Evolutionary conservation across 345 rosid genomes (phyloP).

Genomic region (Aquilaria malaccensis): DNA sequence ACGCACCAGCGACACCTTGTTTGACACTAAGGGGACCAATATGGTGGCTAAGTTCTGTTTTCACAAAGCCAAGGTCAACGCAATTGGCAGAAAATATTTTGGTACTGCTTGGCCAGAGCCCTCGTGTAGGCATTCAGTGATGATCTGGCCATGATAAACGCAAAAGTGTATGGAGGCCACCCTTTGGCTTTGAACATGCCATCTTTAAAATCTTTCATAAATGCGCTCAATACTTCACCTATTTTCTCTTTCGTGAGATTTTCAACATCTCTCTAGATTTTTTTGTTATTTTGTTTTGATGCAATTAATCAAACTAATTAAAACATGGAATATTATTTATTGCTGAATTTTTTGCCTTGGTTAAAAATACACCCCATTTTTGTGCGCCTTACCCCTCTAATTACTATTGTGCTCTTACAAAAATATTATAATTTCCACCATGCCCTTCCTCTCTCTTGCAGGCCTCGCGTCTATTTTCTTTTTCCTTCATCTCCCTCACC

Average conservation of each 20-base stretch:
- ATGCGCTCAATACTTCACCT: constrained; percentile 11
- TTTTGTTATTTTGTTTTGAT: no score
- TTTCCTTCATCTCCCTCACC: no score
- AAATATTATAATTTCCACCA: no score
- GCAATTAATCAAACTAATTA: no score
- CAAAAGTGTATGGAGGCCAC: constrained; percentile 4
- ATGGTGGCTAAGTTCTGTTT: constrained; percentile 7
- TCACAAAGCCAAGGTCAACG: constrained; percentile 8
- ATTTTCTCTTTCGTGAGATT: constrained; percentile 12
- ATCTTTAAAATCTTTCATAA: constrained; percentile 14
- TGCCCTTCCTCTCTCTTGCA: no score
- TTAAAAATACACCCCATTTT: no score
- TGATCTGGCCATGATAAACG: constrained; percentile 5
- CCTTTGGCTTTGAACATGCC: constrained; percentile 5
- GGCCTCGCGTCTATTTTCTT: no score
- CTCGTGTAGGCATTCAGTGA: constrained; percentile 3
- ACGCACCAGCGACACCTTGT: constrained; percentile 15
- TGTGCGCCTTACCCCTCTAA: no score
- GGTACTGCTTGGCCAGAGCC: constrained; percentile 2
- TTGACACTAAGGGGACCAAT: constrained; percentile 4
- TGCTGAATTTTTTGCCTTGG: no score
- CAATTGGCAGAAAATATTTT: constrained; percentile 8
- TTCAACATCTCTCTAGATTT: not conserved
- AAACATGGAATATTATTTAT: no score
- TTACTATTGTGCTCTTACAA: no score